These are phyloP conservation scores for Endocalyx cinctus DNA, from an alignment of 2,329 filamentous ascomycete species.

Conservation along the genomic window DNA sequence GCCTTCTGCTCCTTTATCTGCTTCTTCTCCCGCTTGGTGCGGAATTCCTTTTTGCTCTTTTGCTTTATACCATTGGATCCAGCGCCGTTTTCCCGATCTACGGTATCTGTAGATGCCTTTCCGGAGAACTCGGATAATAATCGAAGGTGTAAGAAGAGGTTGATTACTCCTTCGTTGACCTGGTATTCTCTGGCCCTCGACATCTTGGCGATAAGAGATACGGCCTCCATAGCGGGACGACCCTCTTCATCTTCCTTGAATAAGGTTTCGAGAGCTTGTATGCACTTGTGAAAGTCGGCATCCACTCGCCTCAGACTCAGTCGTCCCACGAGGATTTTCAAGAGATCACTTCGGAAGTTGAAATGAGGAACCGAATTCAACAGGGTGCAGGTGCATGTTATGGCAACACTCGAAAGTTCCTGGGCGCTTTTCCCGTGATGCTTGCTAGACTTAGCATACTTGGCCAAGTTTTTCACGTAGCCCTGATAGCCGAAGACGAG, in stretches of 20 bases:
- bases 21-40: conserved; percentile 86
- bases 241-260: conserved; percentile 89
- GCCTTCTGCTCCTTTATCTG: conserved; percentile 77
- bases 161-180: conserved; percentile 79
- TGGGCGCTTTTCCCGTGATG: too few relatives aligned
- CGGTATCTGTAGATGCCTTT: conserved; percentile 73
- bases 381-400: conserved; percentile 80
- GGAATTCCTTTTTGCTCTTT: conserved; percentile 76
- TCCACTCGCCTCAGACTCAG: conserved; percentile 70
- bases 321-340: conserved; percentile 83
- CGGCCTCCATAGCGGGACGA: conserved; percentile 78
- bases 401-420: conserved; percentile 72
- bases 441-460: conserved; percentile 54
- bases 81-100: conserved; percentile 49
- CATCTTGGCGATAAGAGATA: conserved; percentile 85
- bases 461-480: conserved; percentile 73
- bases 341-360: conserved; percentile 85
- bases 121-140: conserved; percentile 82
- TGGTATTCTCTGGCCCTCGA: conserved; percentile 83
- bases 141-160: conserved; percentile 85
- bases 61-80: conserved; percentile 47
- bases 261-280: conserved; percentile 72
- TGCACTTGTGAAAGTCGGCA: conserved; percentile 71
- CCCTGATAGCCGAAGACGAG: conserved; percentile 79
- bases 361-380: conserved; percentile 86